These are phyloP conservation scores for Penicillium flavigenum DNA, from an alignment of 495 filamentous ascomycete species.

Conservation along the genomic window DNA sequence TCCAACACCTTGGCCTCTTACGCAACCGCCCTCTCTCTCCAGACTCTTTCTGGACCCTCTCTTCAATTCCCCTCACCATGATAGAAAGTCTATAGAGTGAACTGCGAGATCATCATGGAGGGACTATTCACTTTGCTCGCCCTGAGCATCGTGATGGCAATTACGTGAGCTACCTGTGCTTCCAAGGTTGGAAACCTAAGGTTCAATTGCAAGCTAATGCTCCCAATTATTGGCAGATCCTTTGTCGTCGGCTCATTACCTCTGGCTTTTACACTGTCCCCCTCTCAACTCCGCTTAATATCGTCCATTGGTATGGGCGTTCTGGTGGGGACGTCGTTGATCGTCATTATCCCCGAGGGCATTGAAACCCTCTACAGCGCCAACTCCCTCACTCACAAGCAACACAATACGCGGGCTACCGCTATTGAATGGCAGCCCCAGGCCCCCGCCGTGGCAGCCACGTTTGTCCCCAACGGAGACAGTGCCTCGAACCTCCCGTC, in stretches of 20 bases:
- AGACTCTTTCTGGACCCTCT: neutral
- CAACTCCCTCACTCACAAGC: conserved; percentile 35
- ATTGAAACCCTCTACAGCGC: conserved; percentile 85
- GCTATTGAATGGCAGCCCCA: conserved; percentile 35
- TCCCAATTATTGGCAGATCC: conserved; percentile 59
- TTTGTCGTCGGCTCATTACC: conserved; percentile 93
- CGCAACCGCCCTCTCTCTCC: conserved; percentile 1
- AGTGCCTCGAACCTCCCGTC: conserved; percentile 10
- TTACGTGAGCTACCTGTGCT: conserved; percentile 64
- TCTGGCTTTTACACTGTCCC: conserved; percentile 84
- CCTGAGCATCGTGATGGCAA: conserved; percentile 87
- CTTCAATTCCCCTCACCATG: conserved; percentile 18
- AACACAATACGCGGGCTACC: conserved; percentile 30
- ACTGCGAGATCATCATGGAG: conserved; percentile 54
- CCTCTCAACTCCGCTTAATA: conserved; percentile 82
- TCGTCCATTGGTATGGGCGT: conserved; percentile 93
- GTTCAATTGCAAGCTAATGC: conserved; percentile 20
- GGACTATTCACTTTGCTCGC: conserved; percentile 84
- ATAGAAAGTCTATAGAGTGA: conserved; percentile 28
- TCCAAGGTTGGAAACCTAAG: conserved; percentile 7
- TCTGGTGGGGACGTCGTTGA: conserved; percentile 88
- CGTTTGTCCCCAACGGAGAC: conserved; percentile 11
- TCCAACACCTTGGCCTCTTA: conserved; percentile 14
- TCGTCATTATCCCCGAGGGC: conserved; percentile 97
- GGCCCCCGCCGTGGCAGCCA: conserved; percentile 22